Evolutionary conservation across 2,329 filamentous ascomycete species (phyloP), one percentile per base, ranked within the genome.

Genomic region (Metarhizium humberi): DNA sequence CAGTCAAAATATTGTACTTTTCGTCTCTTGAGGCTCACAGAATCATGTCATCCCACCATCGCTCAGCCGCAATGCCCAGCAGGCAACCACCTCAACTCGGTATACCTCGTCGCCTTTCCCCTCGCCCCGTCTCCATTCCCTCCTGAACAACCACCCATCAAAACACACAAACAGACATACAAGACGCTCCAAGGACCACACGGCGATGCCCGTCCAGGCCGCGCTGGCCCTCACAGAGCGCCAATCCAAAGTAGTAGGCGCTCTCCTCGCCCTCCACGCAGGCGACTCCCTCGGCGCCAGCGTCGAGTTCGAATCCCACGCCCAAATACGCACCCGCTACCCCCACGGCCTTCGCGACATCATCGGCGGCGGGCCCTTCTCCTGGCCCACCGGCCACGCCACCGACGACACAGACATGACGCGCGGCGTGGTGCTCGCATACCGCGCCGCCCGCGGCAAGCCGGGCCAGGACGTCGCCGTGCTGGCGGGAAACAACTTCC

Each of bases 351-450:
- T 74, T 3, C 69, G 70, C 45, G 66, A 71, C 10, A 76, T 78
- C 38, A 60, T 74, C 18, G 75, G 75, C 51, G 75, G 76, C 50
- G 76, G 76, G 0, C 56, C 61, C 2, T 76, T 78, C 55, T 11
- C 47, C 20, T 78, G 75, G 75, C 55, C 69, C 0, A 57, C 69
- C 0, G 75, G 76, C 7, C 69, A 73, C 56, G 75, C 75, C 16
- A 77, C 75, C 30, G 75, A 78, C 60, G 75, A 78, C 60, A 77
- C 75, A 1, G 75, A 78, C 59, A 64, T 78, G 58, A 75, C 73
- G 4, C 72, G 75, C 4, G 74, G 69, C 10, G 71, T 77, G 0
- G 64, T 77, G 5, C 67, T 77, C 14, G 73, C 73, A 3, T 77
- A 78, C 57, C 62, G 57, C 1, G 70, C 71, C 49, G 32, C 36